These are phyloP conservation scores for Acacia acuminata DNA, from an alignment of 306 rosid genomes.

Conservation along the genomic window DNA sequence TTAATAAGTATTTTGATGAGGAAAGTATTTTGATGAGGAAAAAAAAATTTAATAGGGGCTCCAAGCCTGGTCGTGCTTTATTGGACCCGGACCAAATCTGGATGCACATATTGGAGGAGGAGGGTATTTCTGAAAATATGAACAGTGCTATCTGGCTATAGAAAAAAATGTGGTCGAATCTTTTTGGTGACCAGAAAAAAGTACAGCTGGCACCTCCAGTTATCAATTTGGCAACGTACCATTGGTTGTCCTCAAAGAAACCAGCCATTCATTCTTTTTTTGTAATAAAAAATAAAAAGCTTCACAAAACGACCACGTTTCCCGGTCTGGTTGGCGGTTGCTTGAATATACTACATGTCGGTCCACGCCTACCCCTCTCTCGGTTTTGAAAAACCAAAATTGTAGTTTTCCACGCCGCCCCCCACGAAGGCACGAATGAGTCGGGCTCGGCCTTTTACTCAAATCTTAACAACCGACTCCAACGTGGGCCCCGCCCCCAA, in stretches of 20 bases:
- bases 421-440: neutral
- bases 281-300: neutral
- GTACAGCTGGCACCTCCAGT: neutral
- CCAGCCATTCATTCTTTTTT: neutral
- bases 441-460: neutral
- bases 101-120: neutral
- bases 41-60: too few species aligned
- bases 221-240: neutral
- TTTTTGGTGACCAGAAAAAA: neutral
- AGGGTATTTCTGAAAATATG: neutral
- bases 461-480: slow-evolving; percentile 41
- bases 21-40: too few species aligned
- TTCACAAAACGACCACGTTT: slow-evolving; percentile 26
- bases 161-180: neutral
- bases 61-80: neutral
- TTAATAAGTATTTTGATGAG: too few species aligned
- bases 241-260: neutral
- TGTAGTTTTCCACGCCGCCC: slow-evolving; percentile 48
- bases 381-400: neutral
- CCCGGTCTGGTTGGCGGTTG: neutral
- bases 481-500: slow-evolving; percentile 12
- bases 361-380: neutral
- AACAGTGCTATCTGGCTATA: neutral
- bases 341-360: neutral
- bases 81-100: neutral